A percentile compares a stretch with the other conserved stretches of the same genome.
Conservation (phyloP, 192 early-diverging fungal genomes). For the Pilobolus umbonatus region DNA sequence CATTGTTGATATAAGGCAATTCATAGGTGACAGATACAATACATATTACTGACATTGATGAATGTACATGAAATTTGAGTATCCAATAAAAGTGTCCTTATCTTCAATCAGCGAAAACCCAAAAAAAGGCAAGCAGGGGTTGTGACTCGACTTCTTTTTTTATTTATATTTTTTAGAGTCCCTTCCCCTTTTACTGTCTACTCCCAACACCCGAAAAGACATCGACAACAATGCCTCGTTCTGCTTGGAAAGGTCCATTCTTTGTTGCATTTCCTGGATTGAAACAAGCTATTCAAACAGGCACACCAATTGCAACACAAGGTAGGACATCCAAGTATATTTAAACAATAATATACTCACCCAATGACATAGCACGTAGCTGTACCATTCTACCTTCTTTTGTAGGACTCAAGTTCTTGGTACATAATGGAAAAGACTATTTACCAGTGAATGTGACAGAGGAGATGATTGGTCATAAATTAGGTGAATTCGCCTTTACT, state of each 20-base stretch:
- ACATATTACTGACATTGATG: too few species aligned
- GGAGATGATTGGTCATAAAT: conserved; percentile 91
- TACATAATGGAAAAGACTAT: conserved; percentile 94
- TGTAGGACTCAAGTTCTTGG: conserved; percentile 81
- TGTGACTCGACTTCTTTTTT: too few species aligned
- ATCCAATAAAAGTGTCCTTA: too few species aligned
- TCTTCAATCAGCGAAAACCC: too few species aligned
- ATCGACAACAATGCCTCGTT: conserved; percentile 64
- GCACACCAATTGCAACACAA: conserved; percentile 52
- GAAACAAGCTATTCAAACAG: conserved; percentile 50
- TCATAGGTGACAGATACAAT: too few species aligned
- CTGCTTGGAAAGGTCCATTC: conserved; percentile 66
- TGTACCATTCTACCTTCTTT: conserved; percentile 89
- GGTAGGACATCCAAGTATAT: conserved; percentile 8
- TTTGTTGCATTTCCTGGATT: conserved; percentile 57
- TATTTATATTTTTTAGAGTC: background rate
- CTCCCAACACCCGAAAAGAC: too few species aligned
- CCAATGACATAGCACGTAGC: conserved; percentile 55
- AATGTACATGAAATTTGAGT: too few species aligned
- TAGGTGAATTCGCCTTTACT: conserved; percentile 93
- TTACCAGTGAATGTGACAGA: conserved; percentile 78
- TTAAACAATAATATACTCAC: background rate
- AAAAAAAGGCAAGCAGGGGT: too few species aligned
- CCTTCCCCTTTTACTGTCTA: too few species aligned
- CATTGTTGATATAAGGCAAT: too few species aligned